Base-by-base conservation (phyloP, 768 basidiomycete species). In the Agaricus sinodeliciosus region DNA sequence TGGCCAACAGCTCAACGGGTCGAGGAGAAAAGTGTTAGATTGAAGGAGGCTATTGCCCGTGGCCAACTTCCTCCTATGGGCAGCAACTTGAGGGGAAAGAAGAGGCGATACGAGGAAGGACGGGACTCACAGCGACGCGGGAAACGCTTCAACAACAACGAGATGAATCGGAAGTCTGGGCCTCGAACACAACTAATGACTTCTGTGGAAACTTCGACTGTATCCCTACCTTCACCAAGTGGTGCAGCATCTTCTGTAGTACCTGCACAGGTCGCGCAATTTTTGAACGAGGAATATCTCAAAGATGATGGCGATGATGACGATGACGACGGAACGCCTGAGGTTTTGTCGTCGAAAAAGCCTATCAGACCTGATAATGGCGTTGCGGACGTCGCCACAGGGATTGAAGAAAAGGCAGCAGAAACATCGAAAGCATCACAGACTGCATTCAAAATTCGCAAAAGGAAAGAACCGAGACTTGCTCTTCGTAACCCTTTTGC, bases 1-100 rank as follows among this genome's bases (percentile, higher is more conserved):
- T 98, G 87, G 75, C 95, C 95, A 9, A 88, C 84, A 15, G 64
- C 77, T 27, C 62, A 73, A 44, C 79, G 81, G 22, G 75, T 90
- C 1, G 80, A 79, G 54, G 90, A 95, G 42, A 96, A 94, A 74
- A 85, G 85, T 60, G 76, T 80, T 58, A 91, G 87, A 62, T 64
- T 82, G 19, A 79, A 85, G 55, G 90, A 92, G 57, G 93, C 92
- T 8, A 70, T 80, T 31, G 82, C 82, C n/a, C 78, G 87, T 49
- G 93, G 93, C 1, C 87, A 94, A 66, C 67, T 90, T 27, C 69
- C 75, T 27, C 68, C 75, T 0, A 71, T 74, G 43, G 77, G 80
- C 31, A 63, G 71, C 12, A 64, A 72, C 15, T 59, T 72, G 36
- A 66, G 63, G 13, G 65, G 72, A 4, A 60, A 82, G 60, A 60